Conservation (phyloP, 192 early-diverging fungal genomes). For the Mortierella hygrophila region DNA sequence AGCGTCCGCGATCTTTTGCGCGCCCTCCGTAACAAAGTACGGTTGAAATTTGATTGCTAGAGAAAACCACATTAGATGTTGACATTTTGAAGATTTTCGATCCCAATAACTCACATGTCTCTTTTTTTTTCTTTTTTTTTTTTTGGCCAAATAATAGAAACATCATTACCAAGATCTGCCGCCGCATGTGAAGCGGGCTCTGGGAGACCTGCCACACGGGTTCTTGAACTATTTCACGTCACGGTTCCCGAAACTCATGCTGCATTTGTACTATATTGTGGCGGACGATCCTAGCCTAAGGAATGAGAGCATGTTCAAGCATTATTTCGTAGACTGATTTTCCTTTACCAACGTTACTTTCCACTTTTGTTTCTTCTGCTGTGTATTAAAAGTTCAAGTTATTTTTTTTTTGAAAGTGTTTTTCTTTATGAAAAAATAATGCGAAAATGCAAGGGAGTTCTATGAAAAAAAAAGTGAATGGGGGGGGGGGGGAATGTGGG, state of each 20-base stretch:
- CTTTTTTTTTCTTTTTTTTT: not conserved
- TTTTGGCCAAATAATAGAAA: constrained; percentile 71
- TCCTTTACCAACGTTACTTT: not conserved
- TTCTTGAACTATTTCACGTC: constrained; percentile 93
- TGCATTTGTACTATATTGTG: constrained; percentile 92
- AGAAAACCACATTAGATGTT: not conserved
- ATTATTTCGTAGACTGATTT: constrained; percentile 69
- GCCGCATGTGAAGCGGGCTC: constrained; percentile 74
- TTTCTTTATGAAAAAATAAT: not conserved
- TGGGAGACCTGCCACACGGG: constrained; percentile 89
- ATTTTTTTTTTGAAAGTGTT: not conserved
- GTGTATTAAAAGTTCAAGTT: not conserved
- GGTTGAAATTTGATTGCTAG: not conserved
- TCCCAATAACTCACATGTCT: not conserved
- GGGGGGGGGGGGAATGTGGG: not conserved
- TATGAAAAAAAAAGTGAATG: not conserved
- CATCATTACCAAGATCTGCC: constrained; percentile 97
- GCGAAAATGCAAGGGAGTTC: not conserved
- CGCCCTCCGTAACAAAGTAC: constrained; percentile 93
- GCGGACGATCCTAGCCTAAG: constrained; percentile 70
- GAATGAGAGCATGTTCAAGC: constrained; percentile 74
- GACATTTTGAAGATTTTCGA: not conserved
- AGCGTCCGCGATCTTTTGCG: constrained; percentile 90
- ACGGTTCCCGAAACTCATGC: constrained; percentile 88
- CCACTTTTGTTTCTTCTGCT: not conserved